Evolutionary conservation across 2,329 filamentous ascomycete genomes (phyloP), one percentile per base, ranked within the genome.

Genomic region (Calonectria fujianensis): DNA sequence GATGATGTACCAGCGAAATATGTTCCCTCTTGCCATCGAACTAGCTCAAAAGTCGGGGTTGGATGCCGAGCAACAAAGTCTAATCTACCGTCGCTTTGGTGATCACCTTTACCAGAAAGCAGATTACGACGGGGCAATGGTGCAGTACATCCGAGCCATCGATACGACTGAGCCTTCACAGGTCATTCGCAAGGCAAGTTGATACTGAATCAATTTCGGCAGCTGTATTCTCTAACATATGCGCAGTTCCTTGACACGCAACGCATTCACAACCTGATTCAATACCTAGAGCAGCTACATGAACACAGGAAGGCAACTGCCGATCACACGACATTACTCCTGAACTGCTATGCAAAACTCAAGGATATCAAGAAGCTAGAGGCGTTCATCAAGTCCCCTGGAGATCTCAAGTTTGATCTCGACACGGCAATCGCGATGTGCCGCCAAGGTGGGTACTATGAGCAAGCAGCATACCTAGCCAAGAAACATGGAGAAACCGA

Each of bases 401-500:
- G 95, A 3, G 96, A 98, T 80, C 90, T 98, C 52, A 98, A 97
- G 81, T 99, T 99, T 81, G 97, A 99, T 83, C 89, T 98, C 3
- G 97, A 99, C 79, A 99, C 97, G 1, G 97, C 97, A 18, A 99
- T 99, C 77, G 92, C 94, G 2, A 98, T 99, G 96, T 99, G 97
- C 82, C 92, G 97, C 35, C 97, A 99, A 86, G 97, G 96, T 14
- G 96, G 97, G 0, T 99, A 99, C 85, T 98, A 94, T 81, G 96
- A 98, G 74, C 97, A 99, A 87, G 97, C 97, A 18, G 97, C 96
- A 5, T 99, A 98, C 81, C 90, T 99, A 48, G 97, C 97, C 9
- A 95, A 96, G 73, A 96, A 98, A 84, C 96, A 99, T 82, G 94
- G 95, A 8, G 97, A 99, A 83, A 95, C 95, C 77, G 96, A 98